Percentiles rank a stretch among this genome's conserved stretches.
These are phyloP conservation scores for Amanita molliuscula DNA, from an alignment of 768 basidiomycete species.

Conservation along the genomic window DNA sequence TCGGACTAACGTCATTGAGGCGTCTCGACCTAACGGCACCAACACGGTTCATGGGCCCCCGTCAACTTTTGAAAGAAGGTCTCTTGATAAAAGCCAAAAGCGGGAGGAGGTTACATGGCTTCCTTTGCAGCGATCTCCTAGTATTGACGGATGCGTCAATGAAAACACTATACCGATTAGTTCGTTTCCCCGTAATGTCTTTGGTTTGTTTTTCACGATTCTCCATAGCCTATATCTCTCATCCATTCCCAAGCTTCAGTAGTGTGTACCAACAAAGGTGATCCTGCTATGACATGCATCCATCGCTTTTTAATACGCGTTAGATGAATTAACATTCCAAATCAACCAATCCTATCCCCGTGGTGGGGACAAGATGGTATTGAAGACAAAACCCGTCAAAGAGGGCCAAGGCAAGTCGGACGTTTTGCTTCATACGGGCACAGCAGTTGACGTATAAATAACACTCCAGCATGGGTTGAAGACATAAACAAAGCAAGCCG, in stretches of 20 bases:
- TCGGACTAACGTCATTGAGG: constrained; percentile 20
- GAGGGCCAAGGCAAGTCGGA: constrained; percentile 41
- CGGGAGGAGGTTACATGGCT: constrained; percentile 61
- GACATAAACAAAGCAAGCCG: constrained; percentile 28
- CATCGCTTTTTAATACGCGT: background rate
- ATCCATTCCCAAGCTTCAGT: constrained; percentile 38
- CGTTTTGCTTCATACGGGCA: background rate
- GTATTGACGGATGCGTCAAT: constrained; percentile 70
- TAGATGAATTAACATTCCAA: constrained; percentile 65
- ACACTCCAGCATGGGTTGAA: constrained; percentile 23
- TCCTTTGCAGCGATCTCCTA: constrained; percentile 86
- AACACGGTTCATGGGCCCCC: constrained; percentile 75
- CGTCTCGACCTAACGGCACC: constrained; percentile 87
- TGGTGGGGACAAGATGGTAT: constrained; percentile 58
- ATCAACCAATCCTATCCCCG: constrained; percentile 58
- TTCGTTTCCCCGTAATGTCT: constrained; percentile 23
- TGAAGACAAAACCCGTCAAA: constrained; percentile 46
- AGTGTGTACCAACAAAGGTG: constrained; percentile 1
- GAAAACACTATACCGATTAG: constrained; percentile 75
- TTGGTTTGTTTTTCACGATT: background rate
- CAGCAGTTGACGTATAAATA: background rate
- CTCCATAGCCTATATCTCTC: constrained; percentile 65
- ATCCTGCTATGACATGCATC: background rate
- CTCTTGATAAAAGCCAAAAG: constrained; percentile 74
- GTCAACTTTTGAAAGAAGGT: constrained; percentile 75